phyloP scores from a whole-genome alignment of 495 filamentous ascomycete genomes.

The Aspergillus baeticus region DNA sequence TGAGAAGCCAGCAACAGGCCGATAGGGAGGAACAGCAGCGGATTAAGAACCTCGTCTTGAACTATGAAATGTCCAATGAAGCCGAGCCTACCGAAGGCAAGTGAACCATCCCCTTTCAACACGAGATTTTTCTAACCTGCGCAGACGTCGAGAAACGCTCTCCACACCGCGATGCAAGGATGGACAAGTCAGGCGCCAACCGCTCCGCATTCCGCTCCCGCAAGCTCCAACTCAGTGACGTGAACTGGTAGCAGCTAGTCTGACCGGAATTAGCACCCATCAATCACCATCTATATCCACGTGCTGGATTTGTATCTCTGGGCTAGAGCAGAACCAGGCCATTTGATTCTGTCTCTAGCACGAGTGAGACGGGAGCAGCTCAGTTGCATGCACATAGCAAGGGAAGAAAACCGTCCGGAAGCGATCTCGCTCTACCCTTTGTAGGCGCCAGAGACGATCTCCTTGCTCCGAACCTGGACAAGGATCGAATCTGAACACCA shows the following conservation, averaged over 20 bases:
- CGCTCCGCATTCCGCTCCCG: constrained; percentile 79
- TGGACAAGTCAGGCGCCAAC: constrained; percentile 69
- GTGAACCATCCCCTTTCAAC: not conserved
- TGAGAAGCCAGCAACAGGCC: constrained; percentile 92
- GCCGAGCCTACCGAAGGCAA: constrained; percentile 69
- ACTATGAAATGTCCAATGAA: constrained; percentile 85
- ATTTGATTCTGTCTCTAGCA: too few relatives aligned
- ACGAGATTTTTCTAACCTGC: not conserved
- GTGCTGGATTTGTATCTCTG: not conserved
- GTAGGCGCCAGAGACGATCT: too few relatives aligned
- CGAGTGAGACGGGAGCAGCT: too few relatives aligned
- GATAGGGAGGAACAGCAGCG: constrained; percentile 95
- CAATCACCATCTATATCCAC: too few relatives aligned
- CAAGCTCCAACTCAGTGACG: constrained; percentile 91
- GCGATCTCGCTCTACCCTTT: too few relatives aligned
- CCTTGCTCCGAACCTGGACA: too few relatives aligned
- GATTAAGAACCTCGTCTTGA: constrained; percentile 95
- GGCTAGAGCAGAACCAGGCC: not conserved
- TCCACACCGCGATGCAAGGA: constrained; percentile 33
- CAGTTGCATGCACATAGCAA: too few relatives aligned
- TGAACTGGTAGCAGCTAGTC: constrained; percentile 75
- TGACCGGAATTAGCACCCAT: not conserved
- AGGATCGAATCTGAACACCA: too few relatives aligned
- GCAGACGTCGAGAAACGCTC: constrained; percentile 36
- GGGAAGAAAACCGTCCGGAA: too few relatives aligned